phyloP scores from a whole-genome alignment of 2,329 filamentous ascomycete species.

The Diaporthe sp. region DNA sequence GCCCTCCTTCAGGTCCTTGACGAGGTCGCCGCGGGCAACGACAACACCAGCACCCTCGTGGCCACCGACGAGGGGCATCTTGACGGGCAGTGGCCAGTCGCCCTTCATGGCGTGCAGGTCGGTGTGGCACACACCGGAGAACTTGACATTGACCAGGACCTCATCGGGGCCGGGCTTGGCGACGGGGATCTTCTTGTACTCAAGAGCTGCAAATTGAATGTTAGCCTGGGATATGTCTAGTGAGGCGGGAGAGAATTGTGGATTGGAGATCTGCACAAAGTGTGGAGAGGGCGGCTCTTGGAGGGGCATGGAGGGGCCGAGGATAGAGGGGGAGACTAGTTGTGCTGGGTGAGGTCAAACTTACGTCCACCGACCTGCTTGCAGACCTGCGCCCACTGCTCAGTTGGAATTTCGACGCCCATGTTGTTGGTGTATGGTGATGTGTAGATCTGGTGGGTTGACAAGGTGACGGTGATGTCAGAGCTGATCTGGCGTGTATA shows the following conservation, averaged over 20 bases:
- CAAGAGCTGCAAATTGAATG: conserved; percentile 61
- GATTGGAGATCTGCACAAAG: conserved; percentile 9
- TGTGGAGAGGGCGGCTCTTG: background rate
- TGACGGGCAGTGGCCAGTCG: conserved; percentile 88
- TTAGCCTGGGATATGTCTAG: conserved; percentile 19
- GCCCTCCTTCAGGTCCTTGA: conserved; percentile 63
- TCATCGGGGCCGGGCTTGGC: conserved; percentile 87
- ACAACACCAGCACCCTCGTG: conserved; percentile 87
- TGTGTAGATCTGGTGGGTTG: conserved; percentile 30
- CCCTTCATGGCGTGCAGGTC: conserved; percentile 85
- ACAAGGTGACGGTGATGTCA: conserved; percentile 8
- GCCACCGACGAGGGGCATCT: conserved; percentile 88
- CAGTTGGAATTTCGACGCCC: conserved; percentile 74
- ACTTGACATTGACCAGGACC: conserved; percentile 92
- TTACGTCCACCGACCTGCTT: conserved; percentile 82
- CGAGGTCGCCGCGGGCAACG: conserved; percentile 87
- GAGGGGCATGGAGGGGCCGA: background rate
- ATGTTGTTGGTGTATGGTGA: conserved; percentile 54
- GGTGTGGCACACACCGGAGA: conserved; percentile 82
- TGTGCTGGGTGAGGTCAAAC: conserved; percentile 49
- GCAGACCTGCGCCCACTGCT: conserved; percentile 93
- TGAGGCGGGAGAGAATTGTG: background rate
- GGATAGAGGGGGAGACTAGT: conserved; percentile 47
- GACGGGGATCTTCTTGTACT: conserved; percentile 87
- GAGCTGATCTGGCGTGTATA: background rate